Percentiles rank a stretch among this genome's conserved stretches.
Conservation (phyloP, 1,284 basidiomycete species). For the Pseudozyma flocculosa region DNA sequence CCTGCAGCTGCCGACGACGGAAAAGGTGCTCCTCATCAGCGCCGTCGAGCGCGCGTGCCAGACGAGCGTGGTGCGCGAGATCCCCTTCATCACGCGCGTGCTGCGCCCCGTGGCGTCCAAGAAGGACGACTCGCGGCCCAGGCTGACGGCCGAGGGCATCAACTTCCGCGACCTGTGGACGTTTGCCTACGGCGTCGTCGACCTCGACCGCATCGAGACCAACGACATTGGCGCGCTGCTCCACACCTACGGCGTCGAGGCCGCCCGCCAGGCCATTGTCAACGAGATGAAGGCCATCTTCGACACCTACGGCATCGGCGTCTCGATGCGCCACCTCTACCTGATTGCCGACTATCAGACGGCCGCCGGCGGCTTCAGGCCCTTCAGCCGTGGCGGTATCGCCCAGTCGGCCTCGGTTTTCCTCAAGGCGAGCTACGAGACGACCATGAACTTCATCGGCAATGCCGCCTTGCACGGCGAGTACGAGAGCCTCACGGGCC, state of each 20-base stretch:
- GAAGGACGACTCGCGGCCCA: conserved; percentile 33
- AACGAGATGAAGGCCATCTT: conserved; percentile 88
- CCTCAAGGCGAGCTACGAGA: conserved; percentile 96
- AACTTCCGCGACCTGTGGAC: conserved; percentile 91
- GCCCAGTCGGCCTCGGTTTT: conserved; percentile 86
- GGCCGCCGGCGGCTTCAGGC: conserved; percentile 93
- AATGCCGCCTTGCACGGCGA: conserved; percentile 93
- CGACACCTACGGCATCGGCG: conserved; percentile 91
- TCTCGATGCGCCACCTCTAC: conserved; percentile 90
- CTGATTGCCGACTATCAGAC: conserved; percentile 99
- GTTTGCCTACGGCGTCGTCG: conserved; percentile 76
- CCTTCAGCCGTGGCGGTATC: conserved; percentile 95
- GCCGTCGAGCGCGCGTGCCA: conserved; percentile 56
- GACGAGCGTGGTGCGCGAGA: conserved; percentile 53
- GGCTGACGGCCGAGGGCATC: conserved; percentile 56
- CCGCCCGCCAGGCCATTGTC: conserved; percentile 60
- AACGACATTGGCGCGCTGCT: conserved; percentile 95
- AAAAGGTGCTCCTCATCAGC: conserved; percentile 57
- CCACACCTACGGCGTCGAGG: conserved; percentile 71
- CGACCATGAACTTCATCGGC: conserved; percentile 90
- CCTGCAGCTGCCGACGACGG: conserved; percentile 42
- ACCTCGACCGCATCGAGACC: conserved; percentile 81
- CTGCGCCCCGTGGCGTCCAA: conserved; percentile 49
- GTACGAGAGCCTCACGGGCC: conserved; percentile 84
- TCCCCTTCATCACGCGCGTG: conserved; percentile 50